Conservation (phyloP, 2,329 filamentous ascomycete genomes). For the Pyricularia sp. region DNA sequence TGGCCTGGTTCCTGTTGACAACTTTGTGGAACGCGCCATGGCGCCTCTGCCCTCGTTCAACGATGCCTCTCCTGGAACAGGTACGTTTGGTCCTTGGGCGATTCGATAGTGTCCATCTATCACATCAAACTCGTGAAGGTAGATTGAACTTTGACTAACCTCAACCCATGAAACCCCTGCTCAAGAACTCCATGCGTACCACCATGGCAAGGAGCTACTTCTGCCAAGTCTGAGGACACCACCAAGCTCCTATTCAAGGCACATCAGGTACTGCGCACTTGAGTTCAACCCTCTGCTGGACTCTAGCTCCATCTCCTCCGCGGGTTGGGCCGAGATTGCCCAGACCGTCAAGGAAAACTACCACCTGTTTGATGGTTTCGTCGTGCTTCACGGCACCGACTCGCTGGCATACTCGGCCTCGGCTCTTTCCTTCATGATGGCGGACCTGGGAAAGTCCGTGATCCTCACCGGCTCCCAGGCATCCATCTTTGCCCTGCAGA, state of each 20-base stretch:
- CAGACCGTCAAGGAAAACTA: constrained; percentile 76
- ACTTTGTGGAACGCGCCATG: constrained; percentile 76
- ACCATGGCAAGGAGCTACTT: constrained; percentile 35
- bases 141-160: not conserved
- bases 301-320: constrained; percentile 80
- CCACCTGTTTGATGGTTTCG: constrained; percentile 80
- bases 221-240: constrained; percentile 72
- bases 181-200: constrained; percentile 42
- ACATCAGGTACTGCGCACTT: constrained; percentile 73
- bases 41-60: constrained; percentile 79
- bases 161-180: constrained; percentile 7
- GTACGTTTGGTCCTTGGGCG: not conserved
- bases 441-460: constrained; percentile 83
- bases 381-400: constrained; percentile 85
- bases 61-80: constrained; percentile 43
- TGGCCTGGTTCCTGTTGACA: constrained; percentile 70
- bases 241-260: constrained; percentile 67
- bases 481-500: constrained; percentile 83
- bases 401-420: constrained; percentile 84
- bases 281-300: constrained; percentile 82
- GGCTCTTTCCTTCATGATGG: constrained; percentile 86
- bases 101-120: too few relatives aligned
- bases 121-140: not conserved
- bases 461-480: constrained; percentile 77
- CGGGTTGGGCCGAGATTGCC: constrained; percentile 80